Percentiles rank a stretch among this genome's conserved stretches.
Conservation (phyloP, 2,329 filamentous ascomycete genomes). For the Alternaria longipes region DNA sequence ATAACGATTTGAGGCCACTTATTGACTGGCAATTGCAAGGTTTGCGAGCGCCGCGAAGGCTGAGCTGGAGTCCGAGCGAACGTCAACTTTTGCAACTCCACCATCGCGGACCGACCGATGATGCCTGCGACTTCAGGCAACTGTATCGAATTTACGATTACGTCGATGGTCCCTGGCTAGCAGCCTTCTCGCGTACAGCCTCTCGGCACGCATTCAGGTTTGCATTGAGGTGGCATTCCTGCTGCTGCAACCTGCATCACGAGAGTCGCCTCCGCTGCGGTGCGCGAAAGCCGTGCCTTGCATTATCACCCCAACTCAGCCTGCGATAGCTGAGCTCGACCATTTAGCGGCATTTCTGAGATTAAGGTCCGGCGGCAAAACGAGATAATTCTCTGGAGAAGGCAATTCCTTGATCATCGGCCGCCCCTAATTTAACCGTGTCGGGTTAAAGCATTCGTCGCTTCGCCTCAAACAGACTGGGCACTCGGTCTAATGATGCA, state of each 20-base stretch:
- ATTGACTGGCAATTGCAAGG: conserved; percentile 39
- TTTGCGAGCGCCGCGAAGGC: conserved; percentile 26
- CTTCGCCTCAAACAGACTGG: conserved; percentile 18
- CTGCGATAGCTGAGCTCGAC: conserved; percentile 26
- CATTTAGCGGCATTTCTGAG: conserved; percentile 35
- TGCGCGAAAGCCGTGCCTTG: conserved; percentile 40
- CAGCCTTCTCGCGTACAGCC: conserved; percentile 7
- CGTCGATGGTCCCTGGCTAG: conserved; percentile 7
- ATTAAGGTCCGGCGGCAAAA: conserved; percentile 38
- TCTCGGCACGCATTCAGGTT: conserved; percentile 18
- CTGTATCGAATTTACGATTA: neutral
- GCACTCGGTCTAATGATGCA: conserved; percentile 11
- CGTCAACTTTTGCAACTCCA: conserved; percentile 11
- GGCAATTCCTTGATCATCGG: conserved; percentile 16
- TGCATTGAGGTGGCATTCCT: conserved; percentile 25
- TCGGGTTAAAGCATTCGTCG: conserved; percentile 20
- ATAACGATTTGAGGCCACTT: conserved; percentile 27
- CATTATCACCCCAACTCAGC: conserved; percentile 30
- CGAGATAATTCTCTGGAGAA: conserved; percentile 26
- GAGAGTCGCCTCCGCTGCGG: conserved; percentile 40
- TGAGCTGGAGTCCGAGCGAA: conserved; percentile 21
- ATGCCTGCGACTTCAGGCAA: conserved; percentile 18
- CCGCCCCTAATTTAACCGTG: conserved; percentile 34
- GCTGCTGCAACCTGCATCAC: conserved; percentile 33
- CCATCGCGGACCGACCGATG: conserved; percentile 20